Percentiles rank a stretch among this genome's conserved stretches.
phyloP scores from a whole-genome alignment of 768 basidiomycete species.

The Boletus speciosus region DNA sequence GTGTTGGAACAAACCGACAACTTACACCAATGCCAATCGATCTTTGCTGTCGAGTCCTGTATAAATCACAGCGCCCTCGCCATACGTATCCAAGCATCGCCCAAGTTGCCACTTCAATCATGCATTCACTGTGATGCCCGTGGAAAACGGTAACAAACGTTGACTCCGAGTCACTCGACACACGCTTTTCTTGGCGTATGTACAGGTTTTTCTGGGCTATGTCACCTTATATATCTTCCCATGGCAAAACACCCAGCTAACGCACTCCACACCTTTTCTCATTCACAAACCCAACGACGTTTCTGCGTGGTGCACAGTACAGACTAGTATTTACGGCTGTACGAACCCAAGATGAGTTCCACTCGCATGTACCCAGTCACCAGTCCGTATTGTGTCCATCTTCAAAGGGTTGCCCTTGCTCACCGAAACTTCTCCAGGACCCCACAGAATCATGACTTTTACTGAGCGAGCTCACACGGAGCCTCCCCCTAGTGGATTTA shows the following conservation, averaged over 20 bases:
- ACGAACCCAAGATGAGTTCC: constrained; percentile 9
- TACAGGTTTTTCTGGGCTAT: constrained; percentile 2
- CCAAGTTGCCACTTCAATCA: neutral
- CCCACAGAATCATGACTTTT: constrained; percentile 11
- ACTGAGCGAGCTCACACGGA: constrained; percentile 17
- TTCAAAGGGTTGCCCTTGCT: neutral
- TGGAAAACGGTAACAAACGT: neutral
- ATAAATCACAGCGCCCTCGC: neutral
- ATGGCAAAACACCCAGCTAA: neutral
- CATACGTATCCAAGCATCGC: neutral
- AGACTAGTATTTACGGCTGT: neutral
- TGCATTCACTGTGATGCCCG: neutral
- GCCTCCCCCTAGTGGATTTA: constrained; percentile 17
- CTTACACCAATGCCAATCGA: neutral
- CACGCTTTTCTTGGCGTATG: constrained; percentile 10
- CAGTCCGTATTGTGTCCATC: constrained; percentile 1
- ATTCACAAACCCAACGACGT: constrained; percentile 4
- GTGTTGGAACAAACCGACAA: neutral
- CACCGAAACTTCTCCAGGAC: constrained; percentile 6
- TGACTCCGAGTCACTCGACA: neutral
- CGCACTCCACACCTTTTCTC: neutral
- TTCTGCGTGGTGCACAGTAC: constrained; percentile 1
- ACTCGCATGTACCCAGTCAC: constrained; percentile 3
- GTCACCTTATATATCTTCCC: constrained; percentile 1
- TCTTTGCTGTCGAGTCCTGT: neutral